Base-by-base conservation (phyloP, 768 basidiomycete species). In the Leccinum aurantiacum region DNA sequence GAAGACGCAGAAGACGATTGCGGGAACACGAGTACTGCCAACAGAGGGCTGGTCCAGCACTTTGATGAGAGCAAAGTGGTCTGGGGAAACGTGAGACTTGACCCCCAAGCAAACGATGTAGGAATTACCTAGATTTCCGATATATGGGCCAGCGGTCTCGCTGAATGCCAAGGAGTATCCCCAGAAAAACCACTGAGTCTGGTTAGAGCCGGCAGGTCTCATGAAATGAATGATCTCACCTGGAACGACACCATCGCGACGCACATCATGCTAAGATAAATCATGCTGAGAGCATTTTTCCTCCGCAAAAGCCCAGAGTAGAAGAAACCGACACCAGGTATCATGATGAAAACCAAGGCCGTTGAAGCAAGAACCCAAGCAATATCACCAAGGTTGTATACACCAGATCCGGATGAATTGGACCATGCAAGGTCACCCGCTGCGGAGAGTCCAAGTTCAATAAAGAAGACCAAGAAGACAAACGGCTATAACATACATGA, bases 271-370 rank as follows among this genome's bases (percentile, higher is more conserved):
- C 85, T 85, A 17, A 89, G 82, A 72, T 85, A 94, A 17, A 96
- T 89, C 87, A 95, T 91, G 44, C 87, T 90, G 19, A 98, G 80
- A 0, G 96, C 96, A 66, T 97, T 97, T 76, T 98, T 98, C 61
- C 96, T 79, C 53, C 96, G 79, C 33, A 97, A 82, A 33, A 99
- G 83, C 63, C 93, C 96, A 14, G 93, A 90, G 74, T 96, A 97
- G 77, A 92, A 93, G 75, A 84, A 91, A 50, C 92, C 91, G 51
- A 95, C 86, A 52, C 89, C 90, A 10, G 89, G 89, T 69, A 91
- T 84, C 90, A 93, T 92, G 63, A 92, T 78, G 81, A 82, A 93
- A 37, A 93, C 92, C 61, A 94, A 80, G 27, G 92, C 94, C 17
- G 84, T 93, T 27, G 85, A 84, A 4, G 84, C 74, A 56, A 95